A percentile compares a stretch with the other conserved stretches of the same genome.
Conservation (phyloP, 1,284 basidiomycete species). For the Heterobasidion irregulare region DNA sequence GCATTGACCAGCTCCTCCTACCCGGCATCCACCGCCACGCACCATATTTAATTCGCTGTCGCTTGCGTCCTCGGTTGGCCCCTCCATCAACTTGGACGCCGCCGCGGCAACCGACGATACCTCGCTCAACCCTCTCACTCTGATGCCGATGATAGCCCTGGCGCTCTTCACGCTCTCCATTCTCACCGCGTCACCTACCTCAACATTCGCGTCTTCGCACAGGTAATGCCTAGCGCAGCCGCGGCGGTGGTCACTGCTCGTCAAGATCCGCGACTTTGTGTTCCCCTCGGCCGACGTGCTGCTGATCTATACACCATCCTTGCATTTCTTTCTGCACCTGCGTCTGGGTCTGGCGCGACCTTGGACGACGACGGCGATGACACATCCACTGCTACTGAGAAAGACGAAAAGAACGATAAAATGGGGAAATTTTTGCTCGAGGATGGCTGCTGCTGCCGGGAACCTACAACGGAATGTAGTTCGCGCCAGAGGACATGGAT, state of each 20-base stretch:
- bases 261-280: slow-evolving; percentile 60
- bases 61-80: neutral
- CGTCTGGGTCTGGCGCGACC: neutral
- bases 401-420: neutral
- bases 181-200: slow-evolving; percentile 1
- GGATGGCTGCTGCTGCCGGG: slow-evolving; percentile 41
- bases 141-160: too few species aligned
- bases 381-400: slow-evolving; percentile 1
- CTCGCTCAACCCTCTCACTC: neutral
- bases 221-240: slow-evolving; percentile 1
- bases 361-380: slow-evolving; percentile 5
- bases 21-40: too few species aligned
- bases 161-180: too few species aligned
- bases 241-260: slow-evolving; percentile 17
- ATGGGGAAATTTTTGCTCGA: slow-evolving; percentile 9
- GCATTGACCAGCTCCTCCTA: slow-evolving; percentile 18
- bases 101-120: neutral
- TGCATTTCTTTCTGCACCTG: too few species aligned
- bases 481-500: slow-evolving; percentile 62
- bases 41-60: too few species aligned
- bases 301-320: slow-evolving; percentile 11
- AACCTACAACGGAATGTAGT: slow-evolving; percentile 64
- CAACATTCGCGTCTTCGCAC: neutral
- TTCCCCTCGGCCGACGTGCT: slow-evolving; percentile 39
- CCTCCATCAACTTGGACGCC: slow-evolving; percentile 2